phyloP scores from a whole-genome alignment of 176 grass and related monocot genomes.

The Carex kokanica region DNA sequence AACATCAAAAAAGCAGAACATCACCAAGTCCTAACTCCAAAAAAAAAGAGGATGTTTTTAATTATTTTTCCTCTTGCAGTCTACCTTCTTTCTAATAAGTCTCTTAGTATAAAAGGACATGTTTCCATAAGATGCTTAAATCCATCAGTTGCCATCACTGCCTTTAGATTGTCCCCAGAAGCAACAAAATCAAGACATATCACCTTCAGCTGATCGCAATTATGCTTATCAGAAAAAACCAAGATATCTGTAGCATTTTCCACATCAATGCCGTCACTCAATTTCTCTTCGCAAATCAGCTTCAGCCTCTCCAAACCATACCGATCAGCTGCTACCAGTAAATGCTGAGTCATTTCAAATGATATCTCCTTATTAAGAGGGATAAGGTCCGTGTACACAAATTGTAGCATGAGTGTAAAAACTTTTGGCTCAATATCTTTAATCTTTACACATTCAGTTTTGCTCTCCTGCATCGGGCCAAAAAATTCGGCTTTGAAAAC shows the following conservation, averaged over 20 bases:
- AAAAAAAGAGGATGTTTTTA: background rate
- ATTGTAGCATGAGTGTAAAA: conserved; percentile 28
- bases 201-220: conserved; percentile 10
- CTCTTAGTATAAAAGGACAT: conserved; percentile 20
- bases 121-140: conserved; percentile 21
- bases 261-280: conserved; percentile 1
- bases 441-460: background rate
- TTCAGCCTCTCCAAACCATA: no score
- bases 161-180: conserved; percentile 7
- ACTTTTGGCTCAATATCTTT: background rate
- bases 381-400: conserved; percentile 28
- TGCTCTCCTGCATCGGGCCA: background rate
- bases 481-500: background rate
- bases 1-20: no score
- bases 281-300: no score
- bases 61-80: background rate
- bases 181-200: conserved; percentile 36
- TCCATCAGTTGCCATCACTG: conserved; percentile 10
- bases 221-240: no score
- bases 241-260: background rate
- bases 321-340: no score
- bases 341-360: background rate
- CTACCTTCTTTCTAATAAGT: background rate
- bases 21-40: no score
- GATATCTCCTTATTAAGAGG: background rate